Conservation (phyloP, 2,329 filamentous ascomycete species). For the Leptographium galeiforme region DNA sequence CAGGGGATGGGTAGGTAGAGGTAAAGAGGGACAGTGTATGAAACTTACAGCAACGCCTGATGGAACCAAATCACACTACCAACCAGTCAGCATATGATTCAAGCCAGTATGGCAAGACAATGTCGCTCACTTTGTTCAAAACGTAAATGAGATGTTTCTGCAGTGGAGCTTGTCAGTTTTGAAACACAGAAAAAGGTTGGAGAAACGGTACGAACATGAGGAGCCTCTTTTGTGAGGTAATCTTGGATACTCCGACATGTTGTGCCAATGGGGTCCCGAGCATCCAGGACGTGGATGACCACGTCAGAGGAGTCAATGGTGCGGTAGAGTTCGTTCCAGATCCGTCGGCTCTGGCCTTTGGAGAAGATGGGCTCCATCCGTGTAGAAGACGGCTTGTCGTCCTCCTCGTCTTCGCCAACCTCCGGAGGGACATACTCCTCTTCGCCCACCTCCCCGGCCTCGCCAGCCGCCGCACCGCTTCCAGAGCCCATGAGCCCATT, state of each 20-base stretch:
- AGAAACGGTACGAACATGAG: slow-evolving; percentile 36
- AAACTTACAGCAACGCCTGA: slow-evolving; percentile 86
- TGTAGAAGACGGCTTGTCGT: slow-evolving; percentile 25
- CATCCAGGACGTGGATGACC: slow-evolving; percentile 86
- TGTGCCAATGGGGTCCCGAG: slow-evolving; percentile 78
- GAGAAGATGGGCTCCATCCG: slow-evolving; percentile 76
- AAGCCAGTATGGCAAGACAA: neutral
- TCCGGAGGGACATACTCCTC: slow-evolving; percentile 17
- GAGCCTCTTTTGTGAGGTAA: slow-evolving; percentile 82
- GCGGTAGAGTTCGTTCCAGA: slow-evolving; percentile 77
- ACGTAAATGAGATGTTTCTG: slow-evolving; percentile 80
- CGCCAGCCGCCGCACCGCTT: neutral
- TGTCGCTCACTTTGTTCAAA: slow-evolving; percentile 52
- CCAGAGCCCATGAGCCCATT: slow-evolving; percentile 44
- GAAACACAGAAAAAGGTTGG: neutral
- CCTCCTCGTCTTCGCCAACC: slow-evolving; percentile 14
- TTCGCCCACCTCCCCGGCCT: slow-evolving; percentile 23
- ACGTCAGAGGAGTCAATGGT: slow-evolving; percentile 92
- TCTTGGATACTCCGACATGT: slow-evolving; percentile 84
- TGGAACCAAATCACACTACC: slow-evolving; percentile 68
- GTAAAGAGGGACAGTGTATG: neutral
- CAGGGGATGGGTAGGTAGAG: slow-evolving; percentile 8
- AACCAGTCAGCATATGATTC: neutral
- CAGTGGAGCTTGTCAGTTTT: neutral
- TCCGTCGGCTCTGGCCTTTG: slow-evolving; percentile 89